Base-by-base conservation (phyloP, 768 basidiomycete species). In the Tulasnella sp. region DNA sequence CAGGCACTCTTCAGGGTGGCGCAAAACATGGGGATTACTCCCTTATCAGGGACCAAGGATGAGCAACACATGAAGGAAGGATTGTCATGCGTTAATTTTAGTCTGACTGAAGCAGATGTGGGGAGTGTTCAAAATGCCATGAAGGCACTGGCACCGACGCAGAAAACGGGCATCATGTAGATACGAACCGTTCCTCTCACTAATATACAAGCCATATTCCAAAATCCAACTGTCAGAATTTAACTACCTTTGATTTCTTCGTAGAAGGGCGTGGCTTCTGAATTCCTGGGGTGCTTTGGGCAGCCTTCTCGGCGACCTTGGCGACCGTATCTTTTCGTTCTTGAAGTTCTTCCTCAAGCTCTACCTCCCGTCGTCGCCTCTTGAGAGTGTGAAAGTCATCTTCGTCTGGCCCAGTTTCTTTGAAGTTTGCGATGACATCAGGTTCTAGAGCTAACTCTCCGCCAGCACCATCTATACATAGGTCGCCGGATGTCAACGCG, bases 321-420 rank as follows among this genome's bases (percentile, higher is more conserved):
- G 14, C 9, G 2, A 80, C 31, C 20, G 12, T 11, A 12, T 75
- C 37, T n/a, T 31, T 42, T 22, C 69, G 79, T 69, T 84, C 80
- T 75, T 81, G 72, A 72, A 81, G 85, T 83, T 89, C 90, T 83
- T 93, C 91, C 40, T 91, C 90, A 41, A 86, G 88, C 41, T 93
- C 91, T 0, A 94, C 87, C 80, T 92, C 91, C 14, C 85, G 86
- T 72, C 88, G 90, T 77, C 87, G 89, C 69, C 95, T 90, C 84
- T 92, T 93, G 85, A 96, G 89, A 0, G 88, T 88, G 85, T 96
- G 96, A 86, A 97, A 98, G 85, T 98, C 97, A 84, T 98, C 97
- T 85, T 98, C 97, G 84, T 98, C 97, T 12, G 97, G 93, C 34
- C 96, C 95, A 0, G 89, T 91, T 54, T 87, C 84, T 3, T 84